Evolutionary conservation across 2,329 filamentous ascomycete genomes (phyloP).

Genomic region (Botrytis galanthina): DNA sequence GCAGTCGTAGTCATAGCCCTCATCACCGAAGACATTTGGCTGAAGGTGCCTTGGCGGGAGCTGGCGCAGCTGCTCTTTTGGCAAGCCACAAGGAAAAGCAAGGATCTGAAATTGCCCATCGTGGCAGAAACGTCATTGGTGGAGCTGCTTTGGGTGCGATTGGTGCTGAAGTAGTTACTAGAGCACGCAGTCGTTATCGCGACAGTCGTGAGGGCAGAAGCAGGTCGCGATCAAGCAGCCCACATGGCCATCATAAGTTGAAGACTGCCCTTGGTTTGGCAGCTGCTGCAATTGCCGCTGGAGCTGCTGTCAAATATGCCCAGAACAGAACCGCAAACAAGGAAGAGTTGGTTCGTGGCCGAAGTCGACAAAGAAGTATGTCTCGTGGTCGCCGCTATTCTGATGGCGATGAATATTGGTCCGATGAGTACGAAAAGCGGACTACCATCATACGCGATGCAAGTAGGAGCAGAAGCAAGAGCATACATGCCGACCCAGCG

Average conservation of each 20-base stretch:
- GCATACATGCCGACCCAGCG: conserved; percentile 52
- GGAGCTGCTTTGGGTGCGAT: conserved; percentile 62
- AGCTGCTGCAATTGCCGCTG: conserved; percentile 61
- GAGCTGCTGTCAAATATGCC: conserved; percentile 64
- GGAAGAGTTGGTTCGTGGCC: conserved; percentile 56
- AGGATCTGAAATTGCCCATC: conserved; percentile 35
- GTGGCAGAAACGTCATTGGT: conserved; percentile 38
- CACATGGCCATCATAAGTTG: conserved; percentile 45
- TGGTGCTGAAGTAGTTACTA: conserved; percentile 58
- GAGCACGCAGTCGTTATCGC: conserved; percentile 60
- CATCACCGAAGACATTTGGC: conserved; percentile 60
- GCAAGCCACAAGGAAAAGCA: conserved; percentile 51
- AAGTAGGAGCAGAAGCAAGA: conserved; percentile 41
- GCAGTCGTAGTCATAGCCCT: conserved; percentile 48
- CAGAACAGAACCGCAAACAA: conserved; percentile 59
- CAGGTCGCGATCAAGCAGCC: conserved; percentile 39
- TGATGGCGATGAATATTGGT: conserved; percentile 29
- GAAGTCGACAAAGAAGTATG: conserved; percentile 49
- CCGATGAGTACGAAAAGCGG: conserved; percentile 36
- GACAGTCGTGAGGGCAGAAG: conserved; percentile 47
- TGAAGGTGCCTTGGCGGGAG: conserved; percentile 63
- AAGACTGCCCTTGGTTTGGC: conserved; percentile 63
- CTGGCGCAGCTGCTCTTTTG: conserved; percentile 59
- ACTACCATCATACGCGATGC: conserved; percentile 33
- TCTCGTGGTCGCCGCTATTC: conserved; percentile 43